Conservation (phyloP, 345 rosid species). For the Aquilaria sinensis region DNA sequence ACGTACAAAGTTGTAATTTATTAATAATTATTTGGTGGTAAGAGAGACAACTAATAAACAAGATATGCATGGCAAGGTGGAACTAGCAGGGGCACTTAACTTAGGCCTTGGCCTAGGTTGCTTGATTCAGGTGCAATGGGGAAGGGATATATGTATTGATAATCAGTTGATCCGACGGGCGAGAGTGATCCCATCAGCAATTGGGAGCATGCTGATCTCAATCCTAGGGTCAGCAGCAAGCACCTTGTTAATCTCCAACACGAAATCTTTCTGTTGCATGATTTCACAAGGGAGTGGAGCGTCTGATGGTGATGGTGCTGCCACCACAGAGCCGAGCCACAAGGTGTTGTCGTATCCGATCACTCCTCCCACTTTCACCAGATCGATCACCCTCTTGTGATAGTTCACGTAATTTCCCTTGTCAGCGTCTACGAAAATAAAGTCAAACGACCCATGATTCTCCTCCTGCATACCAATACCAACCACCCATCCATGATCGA, state of each 20-base stretch:
- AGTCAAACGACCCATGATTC: conserved; percentile 70
- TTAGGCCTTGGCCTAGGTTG: no score
- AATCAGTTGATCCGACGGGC: conserved; percentile 81
- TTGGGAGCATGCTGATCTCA: conserved; percentile 93
- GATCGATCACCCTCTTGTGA: conserved; percentile 74
- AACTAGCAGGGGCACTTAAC: no score
- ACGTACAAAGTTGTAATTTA: no score
- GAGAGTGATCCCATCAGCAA: conserved; percentile 93
- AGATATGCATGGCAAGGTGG: no score
- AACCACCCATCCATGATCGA: no score
- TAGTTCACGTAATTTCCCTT: conserved; percentile 93
- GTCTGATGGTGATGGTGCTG: conserved; percentile 42
- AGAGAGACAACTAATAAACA: no score
- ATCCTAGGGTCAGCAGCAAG: conserved; percentile 95
- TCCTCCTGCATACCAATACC: conserved; percentile 40
- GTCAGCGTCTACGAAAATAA: conserved; percentile 96
- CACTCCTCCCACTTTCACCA: conserved; percentile 84
- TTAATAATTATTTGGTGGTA: no score
- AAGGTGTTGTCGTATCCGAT: conserved; percentile 98
- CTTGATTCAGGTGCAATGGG: no score
- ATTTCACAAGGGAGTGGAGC: conserved; percentile 34
- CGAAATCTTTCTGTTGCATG: conserved; percentile 63
- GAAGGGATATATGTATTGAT: no score
- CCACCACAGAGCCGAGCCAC: conserved; percentile 94
- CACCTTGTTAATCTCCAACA: conserved; percentile 90